A percentile compares a stretch with the other conserved stretches of the same genome.
phyloP scores from a whole-genome alignment of 495 filamentous ascomycete species.

The Daldinia vernicosa region DNA sequence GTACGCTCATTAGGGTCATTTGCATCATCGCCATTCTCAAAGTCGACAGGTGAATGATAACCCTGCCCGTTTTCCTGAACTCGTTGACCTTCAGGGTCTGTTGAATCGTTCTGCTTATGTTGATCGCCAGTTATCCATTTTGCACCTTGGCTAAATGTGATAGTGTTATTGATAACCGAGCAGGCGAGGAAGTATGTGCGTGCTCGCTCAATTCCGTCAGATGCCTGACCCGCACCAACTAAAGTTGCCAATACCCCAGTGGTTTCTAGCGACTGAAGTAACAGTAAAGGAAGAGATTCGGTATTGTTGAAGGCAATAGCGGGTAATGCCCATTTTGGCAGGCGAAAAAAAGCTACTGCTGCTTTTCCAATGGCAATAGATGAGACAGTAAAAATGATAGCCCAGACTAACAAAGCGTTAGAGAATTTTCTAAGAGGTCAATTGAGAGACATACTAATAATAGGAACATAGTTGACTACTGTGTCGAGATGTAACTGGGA shows the following conservation, averaged over 20 bases:
- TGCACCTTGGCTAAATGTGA: constrained; percentile 50
- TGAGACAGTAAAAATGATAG: constrained; percentile 61
- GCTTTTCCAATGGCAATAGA: constrained; percentile 64
- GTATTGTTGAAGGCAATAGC: constrained; percentile 83
- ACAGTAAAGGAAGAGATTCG: constrained; percentile 72
- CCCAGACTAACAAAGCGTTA: constrained; percentile 57
- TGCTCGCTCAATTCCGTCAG: constrained; percentile 67
- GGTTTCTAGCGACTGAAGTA: constrained; percentile 69
- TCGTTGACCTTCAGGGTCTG: constrained; percentile 18
- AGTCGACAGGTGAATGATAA: neutral
- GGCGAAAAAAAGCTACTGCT: constrained; percentile 54
- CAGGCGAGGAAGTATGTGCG: constrained; percentile 76
- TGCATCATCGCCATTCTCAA: constrained; percentile 7
- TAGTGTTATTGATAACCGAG: constrained; percentile 54
- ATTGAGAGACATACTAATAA: constrained; percentile 41
- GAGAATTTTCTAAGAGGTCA: neutral
- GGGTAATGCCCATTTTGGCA: constrained; percentile 73
- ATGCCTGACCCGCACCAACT: constrained; percentile 54
- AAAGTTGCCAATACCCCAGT: constrained; percentile 70
- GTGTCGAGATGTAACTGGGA: constrained; percentile 67
- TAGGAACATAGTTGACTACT: constrained; percentile 62
- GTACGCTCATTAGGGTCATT: constrained; percentile 22
- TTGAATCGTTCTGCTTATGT: neutral
- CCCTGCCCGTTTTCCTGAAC: neutral
- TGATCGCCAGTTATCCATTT: constrained; percentile 27